Conservation (phyloP, 148 eudicot genomes). For the Rhododendron griersonianum region DNA sequence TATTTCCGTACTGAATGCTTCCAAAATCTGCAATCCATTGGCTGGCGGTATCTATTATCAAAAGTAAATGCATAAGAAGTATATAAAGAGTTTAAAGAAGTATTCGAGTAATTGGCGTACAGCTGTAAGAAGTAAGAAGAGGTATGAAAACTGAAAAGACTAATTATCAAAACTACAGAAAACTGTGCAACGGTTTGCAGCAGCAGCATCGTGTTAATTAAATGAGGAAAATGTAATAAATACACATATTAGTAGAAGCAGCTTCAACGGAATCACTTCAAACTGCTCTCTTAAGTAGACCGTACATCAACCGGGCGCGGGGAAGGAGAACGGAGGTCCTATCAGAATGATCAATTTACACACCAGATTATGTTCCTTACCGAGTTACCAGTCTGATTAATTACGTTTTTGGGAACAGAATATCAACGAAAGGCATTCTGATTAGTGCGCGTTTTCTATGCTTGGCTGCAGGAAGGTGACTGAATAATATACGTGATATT, state of each 20-base stretch:
- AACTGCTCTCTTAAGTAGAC: not conserved
- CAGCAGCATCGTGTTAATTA: not conserved
- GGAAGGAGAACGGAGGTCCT: not conserved
- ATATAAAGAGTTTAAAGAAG: not conserved
- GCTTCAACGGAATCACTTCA: not conserved
- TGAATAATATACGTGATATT: not conserved
- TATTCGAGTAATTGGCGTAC: not conserved
- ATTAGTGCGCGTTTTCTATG: not conserved
- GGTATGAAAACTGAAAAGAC: not conserved
- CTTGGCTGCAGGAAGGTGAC: not conserved
- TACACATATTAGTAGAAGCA: not conserved
- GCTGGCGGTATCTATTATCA: slow-evolving; percentile 32
- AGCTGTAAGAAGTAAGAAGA: not conserved
- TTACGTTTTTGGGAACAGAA: not conserved
- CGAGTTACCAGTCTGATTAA: not conserved
- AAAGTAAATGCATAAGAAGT: not conserved
- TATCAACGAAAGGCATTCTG: not conserved
- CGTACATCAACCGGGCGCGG: not conserved
- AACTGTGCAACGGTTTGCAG: not conserved
- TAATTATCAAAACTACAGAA: not conserved
- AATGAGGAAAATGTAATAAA: not conserved
- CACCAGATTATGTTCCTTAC: not conserved
- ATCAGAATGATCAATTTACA: not conserved
- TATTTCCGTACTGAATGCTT: slow-evolving; percentile 39
- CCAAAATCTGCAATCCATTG: slow-evolving; percentile 34